Evolutionary conservation across 345 rosid species (phyloP), one percentile per base, ranked within the genome.

Genomic region (Mangifera indica): DNA sequence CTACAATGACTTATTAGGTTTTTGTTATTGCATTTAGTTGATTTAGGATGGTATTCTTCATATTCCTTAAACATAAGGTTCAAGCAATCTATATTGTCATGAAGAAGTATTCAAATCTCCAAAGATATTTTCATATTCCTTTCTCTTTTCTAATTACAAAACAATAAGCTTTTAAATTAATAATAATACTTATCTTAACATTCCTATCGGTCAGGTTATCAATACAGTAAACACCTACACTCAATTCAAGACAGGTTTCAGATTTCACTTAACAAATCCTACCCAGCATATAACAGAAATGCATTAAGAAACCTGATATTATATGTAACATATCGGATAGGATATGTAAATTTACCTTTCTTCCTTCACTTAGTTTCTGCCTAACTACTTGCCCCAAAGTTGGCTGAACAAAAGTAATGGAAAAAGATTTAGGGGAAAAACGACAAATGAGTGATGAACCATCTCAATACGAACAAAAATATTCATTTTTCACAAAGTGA

Each of bases 311-410:
- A 49, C 14, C 13, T 24, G 7, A 22, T 10, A 61, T 13, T 10
- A 59, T n/a, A 22, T 40, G 66, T 45, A 40, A 57, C 48, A 59
- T 10, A 57, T 58, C 8, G 29, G 37, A 74, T 54, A 56, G 51
- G 18, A 60, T 25, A 21, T 10, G 73, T 62, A 64, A 24, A 37
- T 34, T 70, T 84, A 93, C 97, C 94, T 90, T 90, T 81, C 94
- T 89, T 74, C 97, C 98, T 85, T 87, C 98, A 61, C 96, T 86
- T 82, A 93, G 82, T 77, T 87, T 93, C 80, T 91, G 97, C 77
- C 97, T 87, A 67, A 91, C 92, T 73, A 93, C 75, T 74, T 91
- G 98, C 32, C 89, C 95, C 84, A 91, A 76, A 8, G 92, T 87
- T 44, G 89, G 95, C 98, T 93, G 85, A 71, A 81, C 74, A 63